Evolutionary conservation across 306 rosid species (phyloP).

Genomic region (Vachellia pachyceras): DNA sequence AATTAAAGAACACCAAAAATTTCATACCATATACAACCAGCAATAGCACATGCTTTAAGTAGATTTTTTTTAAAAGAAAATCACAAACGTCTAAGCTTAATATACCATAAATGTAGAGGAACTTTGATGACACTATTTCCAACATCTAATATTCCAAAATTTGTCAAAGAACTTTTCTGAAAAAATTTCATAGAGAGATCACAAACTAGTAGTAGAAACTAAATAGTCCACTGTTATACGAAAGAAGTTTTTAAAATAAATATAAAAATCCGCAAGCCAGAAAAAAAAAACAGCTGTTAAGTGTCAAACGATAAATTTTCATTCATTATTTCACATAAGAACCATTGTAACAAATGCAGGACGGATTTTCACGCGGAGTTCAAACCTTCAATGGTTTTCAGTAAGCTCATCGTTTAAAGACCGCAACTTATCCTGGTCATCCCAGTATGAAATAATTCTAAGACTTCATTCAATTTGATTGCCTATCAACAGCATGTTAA

Average conservation of each 20-base stretch:
- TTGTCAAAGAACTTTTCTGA: not conserved
- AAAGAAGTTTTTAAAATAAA: not conserved
- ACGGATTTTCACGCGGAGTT: not conserved
- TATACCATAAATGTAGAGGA: not conserved
- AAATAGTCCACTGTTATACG: not conserved
- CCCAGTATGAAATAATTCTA: not conserved
- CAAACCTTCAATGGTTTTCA: not conserved
- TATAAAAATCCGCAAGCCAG: not conserved
- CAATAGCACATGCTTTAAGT: not conserved
- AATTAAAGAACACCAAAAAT: slow-evolving; percentile 3
- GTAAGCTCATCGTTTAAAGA: not conserved
- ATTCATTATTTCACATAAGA: not conserved
- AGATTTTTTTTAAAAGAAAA: not conserved
- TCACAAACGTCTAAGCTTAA: not conserved
- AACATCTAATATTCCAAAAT: slow-evolving; percentile 1
- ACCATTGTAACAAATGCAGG: not conserved
- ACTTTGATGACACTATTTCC: not conserved
- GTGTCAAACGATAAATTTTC: not conserved
- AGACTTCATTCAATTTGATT: not conserved
- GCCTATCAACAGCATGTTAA: not conserved
- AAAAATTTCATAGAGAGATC: not conserved
- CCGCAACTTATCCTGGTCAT: not conserved
- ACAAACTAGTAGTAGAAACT: not conserved
- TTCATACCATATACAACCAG: slow-evolving; percentile 18
- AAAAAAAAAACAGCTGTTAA: not conserved